Percentiles rank a stretch among this genome's conserved stretches.
Conservation (phyloP, 1,139 yeast species). For the Suhomyces coccinellae region DNA sequence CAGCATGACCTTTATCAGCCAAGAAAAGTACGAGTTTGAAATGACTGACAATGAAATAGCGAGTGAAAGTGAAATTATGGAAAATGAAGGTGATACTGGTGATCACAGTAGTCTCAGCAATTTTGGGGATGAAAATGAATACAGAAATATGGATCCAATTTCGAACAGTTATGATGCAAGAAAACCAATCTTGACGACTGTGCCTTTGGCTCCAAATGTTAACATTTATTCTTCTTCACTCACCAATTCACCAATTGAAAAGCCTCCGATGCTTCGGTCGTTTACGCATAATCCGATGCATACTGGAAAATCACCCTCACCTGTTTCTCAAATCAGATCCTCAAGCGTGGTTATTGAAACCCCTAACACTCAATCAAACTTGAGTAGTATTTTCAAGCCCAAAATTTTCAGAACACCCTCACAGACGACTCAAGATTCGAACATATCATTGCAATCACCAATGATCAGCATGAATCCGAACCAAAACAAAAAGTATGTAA, state of each 20-base stretch:
- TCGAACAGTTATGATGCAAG: slow-evolving; percentile 10
- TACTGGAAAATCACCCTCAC: slow-evolving; percentile 19
- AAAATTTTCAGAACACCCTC: slow-evolving; percentile 34
- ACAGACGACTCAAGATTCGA: slow-evolving; percentile 41
- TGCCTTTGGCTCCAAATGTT: slow-evolving; percentile 21
- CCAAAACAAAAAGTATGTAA: slow-evolving; percentile 12
- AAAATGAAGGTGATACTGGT: slow-evolving; percentile 3
- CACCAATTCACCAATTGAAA: slow-evolving; percentile 29
- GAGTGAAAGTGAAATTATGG: slow-evolving; percentile 10
- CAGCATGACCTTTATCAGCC: slow-evolving; percentile 54
- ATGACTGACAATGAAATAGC: slow-evolving; percentile 14
- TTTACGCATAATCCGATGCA: slow-evolving; percentile 17
- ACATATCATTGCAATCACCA: slow-evolving; percentile 21
- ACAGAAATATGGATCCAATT: slow-evolving; percentile 8
- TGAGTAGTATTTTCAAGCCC: slow-evolving; percentile 23
- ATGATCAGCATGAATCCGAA: slow-evolving; percentile 10
- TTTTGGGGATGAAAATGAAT: slow-evolving; percentile 11
- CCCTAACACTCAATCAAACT: slow-evolving; percentile 2
- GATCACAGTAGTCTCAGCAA: slow-evolving; percentile 9
- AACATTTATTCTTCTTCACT: slow-evolving; percentile 18
- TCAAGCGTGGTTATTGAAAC: slow-evolving; percentile 9
- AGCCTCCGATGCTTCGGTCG: slow-evolving; percentile 18
- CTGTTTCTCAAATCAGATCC: slow-evolving; percentile 16
- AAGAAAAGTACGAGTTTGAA: slow-evolving; percentile 48
- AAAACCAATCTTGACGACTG: slow-evolving; percentile 21